Evolutionary conservation across 2,329 filamentous ascomycete genomes (phyloP).

Genomic region (Thelonectria blattea): DNA sequence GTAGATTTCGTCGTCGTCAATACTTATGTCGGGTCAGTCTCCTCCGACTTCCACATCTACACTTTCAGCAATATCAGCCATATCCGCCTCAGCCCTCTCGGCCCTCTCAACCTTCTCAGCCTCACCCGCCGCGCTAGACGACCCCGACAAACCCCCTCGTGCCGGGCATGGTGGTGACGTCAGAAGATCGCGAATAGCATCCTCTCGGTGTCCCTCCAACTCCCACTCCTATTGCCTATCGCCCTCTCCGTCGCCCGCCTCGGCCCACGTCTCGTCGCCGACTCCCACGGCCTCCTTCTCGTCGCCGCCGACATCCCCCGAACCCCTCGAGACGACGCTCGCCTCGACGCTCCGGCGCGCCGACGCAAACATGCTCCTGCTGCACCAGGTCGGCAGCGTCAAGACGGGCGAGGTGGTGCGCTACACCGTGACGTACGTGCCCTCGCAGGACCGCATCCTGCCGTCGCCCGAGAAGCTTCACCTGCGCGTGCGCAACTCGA

Average conservation of each 20-base stretch:
- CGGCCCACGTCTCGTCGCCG: slow-evolving; percentile 13
- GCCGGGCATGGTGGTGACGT: slow-evolving; percentile 39
- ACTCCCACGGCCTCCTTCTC: slow-evolving; percentile 13
- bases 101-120: not conserved
- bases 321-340: slow-evolving; percentile 11
- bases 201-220: not conserved
- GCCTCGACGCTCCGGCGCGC: slow-evolving; percentile 17
- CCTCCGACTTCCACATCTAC: not conserved
- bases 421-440: slow-evolving; percentile 91
- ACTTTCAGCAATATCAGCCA: not conserved
- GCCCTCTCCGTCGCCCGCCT: slow-evolving; percentile 7
- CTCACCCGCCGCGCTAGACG: slow-evolving; percentile 3
- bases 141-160: slow-evolving; percentile 7
- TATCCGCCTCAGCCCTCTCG: not conserved
- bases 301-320: slow-evolving; percentile 10
- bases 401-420: slow-evolving; percentile 94
- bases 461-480: slow-evolving; percentile 82
- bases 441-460: slow-evolving; percentile 85
- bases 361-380: slow-evolving; percentile 72
- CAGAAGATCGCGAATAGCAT: slow-evolving; percentile 27
- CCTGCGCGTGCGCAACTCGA: slow-evolving; percentile 91
- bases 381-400: slow-evolving; percentile 89
- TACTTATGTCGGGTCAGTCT: not conserved
- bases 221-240: slow-evolving; percentile 5
- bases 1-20: no score